Base-by-base conservation (phyloP, 306 rosid genomes). In the Malus fusca region DNA sequence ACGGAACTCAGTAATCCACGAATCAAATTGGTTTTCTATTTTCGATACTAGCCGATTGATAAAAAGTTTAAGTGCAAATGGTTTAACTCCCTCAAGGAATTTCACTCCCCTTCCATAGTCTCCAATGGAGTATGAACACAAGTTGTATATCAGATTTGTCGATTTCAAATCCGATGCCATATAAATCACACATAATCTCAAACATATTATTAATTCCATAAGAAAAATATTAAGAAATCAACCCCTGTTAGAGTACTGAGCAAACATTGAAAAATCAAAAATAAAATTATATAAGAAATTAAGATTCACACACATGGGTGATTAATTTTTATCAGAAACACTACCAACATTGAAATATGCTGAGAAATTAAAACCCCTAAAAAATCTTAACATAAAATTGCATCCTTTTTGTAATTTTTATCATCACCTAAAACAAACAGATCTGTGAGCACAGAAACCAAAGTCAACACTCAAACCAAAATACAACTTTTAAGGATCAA, bases 371-470 rank as follows among this genome's bases (percentile, higher is more conserved):
- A 48, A 52, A 52, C 30, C 42, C 1, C 43, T 4, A 22, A 6
- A 44, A 30, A 51, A n/a, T 18, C 31, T 52, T 9, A 51, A 51
- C 7, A 70, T 7, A 19, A 70, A 69, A 6, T 11, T 52, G 44
- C 28, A 10, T 48, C 74, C 15, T 69, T 51, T 51, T 4, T 15
- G 73, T 10, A 21, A 48, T 69, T 44, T 44, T 23, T 4, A 48
- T 28, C 61, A 60, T 21, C 75, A 31, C 43, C 6, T 35, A 77
- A 42, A 17, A 55, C 30, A 51, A 37, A 69, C 11, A 62, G 79
- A 80, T 74, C 79, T 37, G 53, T 22, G 17, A 62, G 52, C 71
- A 80, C 35, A 74, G 23, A 74, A 26, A 35, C 65, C 69, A 30
- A 68, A 44, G 77, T 68, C 22, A 52, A 71, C 62, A 31, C 18